These are phyloP conservation scores for Saccharomyces hybrid DNA, from an alignment of 1,139 yeast genomes.

Conservation along the genomic window DNA sequence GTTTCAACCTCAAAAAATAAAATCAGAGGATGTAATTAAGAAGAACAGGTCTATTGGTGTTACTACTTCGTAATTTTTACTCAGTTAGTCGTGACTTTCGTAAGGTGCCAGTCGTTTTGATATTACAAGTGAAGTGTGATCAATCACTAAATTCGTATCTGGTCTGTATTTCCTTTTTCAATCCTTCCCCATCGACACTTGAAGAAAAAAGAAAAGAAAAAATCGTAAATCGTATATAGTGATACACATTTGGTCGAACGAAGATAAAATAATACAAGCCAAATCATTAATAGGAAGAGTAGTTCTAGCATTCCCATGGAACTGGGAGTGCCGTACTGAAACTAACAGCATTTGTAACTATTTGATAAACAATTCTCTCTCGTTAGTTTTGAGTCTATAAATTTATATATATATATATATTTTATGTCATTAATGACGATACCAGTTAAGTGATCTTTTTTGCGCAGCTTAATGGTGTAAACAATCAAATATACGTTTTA, in stretches of 20 bases:
- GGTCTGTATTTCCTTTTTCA: not conserved
- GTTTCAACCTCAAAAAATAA: not conserved
- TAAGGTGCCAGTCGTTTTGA: not conserved
- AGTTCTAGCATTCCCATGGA: no score
- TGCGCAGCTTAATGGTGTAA: no score
- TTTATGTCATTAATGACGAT: no score
- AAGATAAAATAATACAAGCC: no score
- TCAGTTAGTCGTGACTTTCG: not conserved
- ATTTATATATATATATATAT: no score
- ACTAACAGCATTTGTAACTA: no score
- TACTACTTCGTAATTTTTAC: not conserved
- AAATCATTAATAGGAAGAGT: no score
- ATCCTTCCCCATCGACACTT: conserved; percentile 1
- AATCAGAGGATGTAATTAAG: not conserved
- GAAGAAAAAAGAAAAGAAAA: not conserved
- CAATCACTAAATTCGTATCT: not conserved
- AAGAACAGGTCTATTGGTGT: not conserved
- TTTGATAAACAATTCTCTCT: no score
- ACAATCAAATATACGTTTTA: no score
- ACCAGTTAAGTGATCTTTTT: no score
- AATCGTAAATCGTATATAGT: not conserved
- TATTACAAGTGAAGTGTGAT: not conserved
- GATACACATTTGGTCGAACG: not conserved
- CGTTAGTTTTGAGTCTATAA: no score
- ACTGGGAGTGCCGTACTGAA: no score